A percentile compares a stretch with the other conserved stretches of the same genome.
Conservation (phyloP, 2,329 filamentous ascomycete genomes). For the Calonectria honghensis region DNA sequence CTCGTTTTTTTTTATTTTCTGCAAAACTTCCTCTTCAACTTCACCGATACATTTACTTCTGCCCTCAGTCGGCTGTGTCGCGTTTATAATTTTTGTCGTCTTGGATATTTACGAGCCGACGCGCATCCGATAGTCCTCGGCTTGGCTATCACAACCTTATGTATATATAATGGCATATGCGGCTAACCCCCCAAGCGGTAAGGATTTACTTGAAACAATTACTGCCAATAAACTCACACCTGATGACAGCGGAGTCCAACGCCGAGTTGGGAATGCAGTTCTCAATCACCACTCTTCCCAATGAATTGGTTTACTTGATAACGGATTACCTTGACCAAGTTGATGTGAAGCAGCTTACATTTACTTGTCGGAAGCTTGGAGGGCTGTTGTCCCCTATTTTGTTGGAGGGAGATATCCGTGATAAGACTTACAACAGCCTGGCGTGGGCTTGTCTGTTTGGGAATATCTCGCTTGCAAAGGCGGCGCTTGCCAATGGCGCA, state of each 20-base stretch:
- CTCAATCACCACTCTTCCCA: slow-evolving; percentile 5
- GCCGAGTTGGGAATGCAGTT: not conserved
- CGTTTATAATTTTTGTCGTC: not conserved
- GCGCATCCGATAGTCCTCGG: not conserved
- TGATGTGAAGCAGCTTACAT: slow-evolving; percentile 11
- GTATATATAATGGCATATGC: slow-evolving; percentile 3
- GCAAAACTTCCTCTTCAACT: not conserved
- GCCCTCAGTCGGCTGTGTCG: not conserved
- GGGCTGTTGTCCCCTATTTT: not conserved
- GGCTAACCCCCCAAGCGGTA: not conserved
- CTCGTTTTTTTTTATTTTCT: not conserved
- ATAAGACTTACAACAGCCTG: slow-evolving; percentile 25
- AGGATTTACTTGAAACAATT: not conserved
- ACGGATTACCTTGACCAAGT: slow-evolving; percentile 9
- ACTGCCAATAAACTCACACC: not conserved
- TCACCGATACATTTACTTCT: not conserved
- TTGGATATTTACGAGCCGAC: not conserved
- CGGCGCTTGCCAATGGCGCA: not conserved
- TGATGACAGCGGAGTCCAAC: not conserved
- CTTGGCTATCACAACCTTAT: not conserved
- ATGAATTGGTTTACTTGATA: slow-evolving; percentile 24
- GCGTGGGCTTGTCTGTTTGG: slow-evolving; percentile 36
- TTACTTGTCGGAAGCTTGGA: not conserved
- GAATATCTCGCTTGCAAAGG: slow-evolving; percentile 17
- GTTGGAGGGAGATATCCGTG: slow-evolving; percentile 24